These are phyloP conservation scores for Daldinia grandis DNA, from an alignment of 495 filamentous ascomycete species.

Conservation along the genomic window DNA sequence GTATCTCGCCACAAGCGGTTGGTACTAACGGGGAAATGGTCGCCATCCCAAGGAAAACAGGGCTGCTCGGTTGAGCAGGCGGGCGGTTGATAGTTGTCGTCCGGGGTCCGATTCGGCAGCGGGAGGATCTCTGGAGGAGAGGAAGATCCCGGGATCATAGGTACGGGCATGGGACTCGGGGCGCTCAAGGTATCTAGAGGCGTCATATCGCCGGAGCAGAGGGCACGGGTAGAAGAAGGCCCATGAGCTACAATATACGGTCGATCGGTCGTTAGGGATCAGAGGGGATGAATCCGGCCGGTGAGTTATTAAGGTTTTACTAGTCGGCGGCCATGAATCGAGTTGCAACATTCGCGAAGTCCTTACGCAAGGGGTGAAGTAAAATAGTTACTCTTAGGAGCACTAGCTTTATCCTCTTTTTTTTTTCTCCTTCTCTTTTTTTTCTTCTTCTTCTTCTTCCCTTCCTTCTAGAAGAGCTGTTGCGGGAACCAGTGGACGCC, in stretches of 20 bases:
- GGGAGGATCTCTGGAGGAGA: conserved; percentile 17
- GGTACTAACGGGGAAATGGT: conserved; percentile 9
- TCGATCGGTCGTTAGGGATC: conserved; percentile 8
- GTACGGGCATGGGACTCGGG: conserved; percentile 26
- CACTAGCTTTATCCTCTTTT: not conserved
- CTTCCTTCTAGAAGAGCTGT: not conserved
- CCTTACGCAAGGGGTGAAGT: conserved; percentile 4
- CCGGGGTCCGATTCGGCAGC: conserved; percentile 13
- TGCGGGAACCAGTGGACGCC: conserved; percentile 4
- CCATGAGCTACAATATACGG: conserved; percentile 32
- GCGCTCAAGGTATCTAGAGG: conserved; percentile 25
- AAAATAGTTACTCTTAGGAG: not conserved
- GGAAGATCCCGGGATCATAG: conserved; percentile 28
- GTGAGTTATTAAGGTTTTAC: conserved; percentile 24
- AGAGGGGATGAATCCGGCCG: conserved; percentile 6
- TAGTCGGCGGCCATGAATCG: conserved; percentile 31
- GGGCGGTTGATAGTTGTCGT: conserved; percentile 18
- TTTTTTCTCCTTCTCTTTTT: no score
- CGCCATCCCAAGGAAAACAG: conserved; percentile 18
- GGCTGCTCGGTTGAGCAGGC: conserved; percentile 19
- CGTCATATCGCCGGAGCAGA: conserved; percentile 42
- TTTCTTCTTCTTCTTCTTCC: not conserved
- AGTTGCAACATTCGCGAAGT: conserved; percentile 3
- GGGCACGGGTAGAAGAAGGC: conserved; percentile 26
- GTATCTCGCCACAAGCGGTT: conserved; percentile 15